Evolutionary conservation across 306 rosid species (phyloP), one percentile per base, ranked within the genome.

Genomic region (Coriaria nepalensis): DNA sequence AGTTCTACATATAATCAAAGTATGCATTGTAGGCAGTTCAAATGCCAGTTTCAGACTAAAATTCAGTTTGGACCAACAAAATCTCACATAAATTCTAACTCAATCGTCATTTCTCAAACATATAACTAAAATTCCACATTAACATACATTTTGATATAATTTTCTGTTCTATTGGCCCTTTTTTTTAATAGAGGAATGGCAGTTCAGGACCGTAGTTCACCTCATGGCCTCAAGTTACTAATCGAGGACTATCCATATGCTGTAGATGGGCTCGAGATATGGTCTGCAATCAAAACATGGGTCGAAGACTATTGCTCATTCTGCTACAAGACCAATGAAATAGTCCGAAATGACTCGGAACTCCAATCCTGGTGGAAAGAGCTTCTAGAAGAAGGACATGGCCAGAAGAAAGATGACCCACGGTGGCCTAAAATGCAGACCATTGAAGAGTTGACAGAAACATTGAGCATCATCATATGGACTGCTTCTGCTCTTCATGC

Each of bases 291-390:
- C 34, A 60, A 64, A 8, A 47, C 61, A 67, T 79, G 87, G 82
- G 82, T 79, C 14, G 2, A 45, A 4, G 79, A 75, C 2, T 79
- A 72, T 35, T 72, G 79, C 34, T 75, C 60, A 33, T 47, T 66
- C 42, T 79, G 72, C 72, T 79, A 75, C 66, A 41, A 60, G 35
- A 15, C 12, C 0, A 73, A 75, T 37, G 55, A 60, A 4, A 52
- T 50, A 0, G 61, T 79, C 11, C 52, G 47, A 29, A 5, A 51
- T 2, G 82, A 79, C 13, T 0, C 0, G 5, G 82, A 79, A 41
- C 82, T 75, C 9, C 79, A 72, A 49, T 47, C 64, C 32, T 79
- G 87, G 87, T 79, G 87, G 87, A 66, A 72, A 47, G 87, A 79
- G 40, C 34, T 79, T 33, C 57, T 60, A 48, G 75, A 72, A 14